A percentile compares a stretch with the other conserved stretches of the same genome.
These are phyloP conservation scores for Aspergillus pseudoglaucus DNA, from an alignment of 2,329 filamentous ascomycete species.

Conservation along the genomic window DNA sequence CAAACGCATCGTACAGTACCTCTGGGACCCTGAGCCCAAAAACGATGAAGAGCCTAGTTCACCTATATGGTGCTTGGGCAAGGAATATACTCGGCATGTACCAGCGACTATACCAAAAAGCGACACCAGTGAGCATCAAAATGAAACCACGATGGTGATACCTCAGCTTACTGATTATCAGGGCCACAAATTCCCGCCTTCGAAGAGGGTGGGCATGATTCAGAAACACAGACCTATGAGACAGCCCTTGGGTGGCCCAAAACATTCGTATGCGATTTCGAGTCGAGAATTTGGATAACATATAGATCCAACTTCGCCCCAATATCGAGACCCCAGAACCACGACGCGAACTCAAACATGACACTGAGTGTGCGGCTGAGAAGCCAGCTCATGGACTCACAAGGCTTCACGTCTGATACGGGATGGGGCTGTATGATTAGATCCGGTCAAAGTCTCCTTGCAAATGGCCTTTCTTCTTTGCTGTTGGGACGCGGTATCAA, in stretches of 20 bases:
- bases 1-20: slow-evolving; percentile 78
- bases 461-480: slow-evolving; percentile 71
- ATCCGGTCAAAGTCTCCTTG: slow-evolving; percentile 86
- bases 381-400: slow-evolving; percentile 68
- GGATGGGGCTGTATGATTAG: slow-evolving; percentile 99
- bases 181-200: neutral
- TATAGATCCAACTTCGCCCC: slow-evolving; percentile 81
- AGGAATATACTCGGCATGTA: slow-evolving; percentile 43
- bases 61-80: slow-evolving; percentile 78
- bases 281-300: slow-evolving; percentile 91
- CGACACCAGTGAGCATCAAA: neutral
- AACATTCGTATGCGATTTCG: slow-evolving; percentile 84
- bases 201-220: neutral
- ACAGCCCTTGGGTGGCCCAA: slow-evolving; percentile 63
- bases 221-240: slow-evolving; percentile 3
- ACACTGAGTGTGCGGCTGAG: slow-evolving; percentile 80
- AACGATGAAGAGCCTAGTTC: slow-evolving; percentile 64
- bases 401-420: slow-evolving; percentile 83
- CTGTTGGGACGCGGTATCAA: slow-evolving; percentile 67
- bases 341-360: slow-evolving; percentile 63
- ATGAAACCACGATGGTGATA: neutral
- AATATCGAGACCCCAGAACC: slow-evolving; percentile 72
- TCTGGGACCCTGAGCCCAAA: slow-evolving; percentile 83
- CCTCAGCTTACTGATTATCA: neutral
- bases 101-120: neutral